These are phyloP conservation scores for Monosporascus sp. DNA, from an alignment of 2,329 filamentous ascomycete species.

Conservation along the genomic window DNA sequence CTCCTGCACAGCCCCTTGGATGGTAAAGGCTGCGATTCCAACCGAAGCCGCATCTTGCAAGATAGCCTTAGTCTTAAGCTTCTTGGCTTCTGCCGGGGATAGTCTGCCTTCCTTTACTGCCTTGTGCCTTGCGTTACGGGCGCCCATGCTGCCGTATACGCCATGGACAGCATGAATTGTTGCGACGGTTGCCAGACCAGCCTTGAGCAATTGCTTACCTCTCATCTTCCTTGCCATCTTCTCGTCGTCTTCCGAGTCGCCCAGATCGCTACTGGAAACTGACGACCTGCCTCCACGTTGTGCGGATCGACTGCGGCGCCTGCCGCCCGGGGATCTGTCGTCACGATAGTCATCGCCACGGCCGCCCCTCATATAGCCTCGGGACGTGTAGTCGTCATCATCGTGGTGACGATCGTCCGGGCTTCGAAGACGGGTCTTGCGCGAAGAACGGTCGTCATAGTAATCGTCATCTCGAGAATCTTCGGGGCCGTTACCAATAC, in stretches of 20 bases:
- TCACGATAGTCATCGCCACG: slow-evolving; percentile 37
- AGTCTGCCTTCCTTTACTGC: slow-evolving; percentile 50
- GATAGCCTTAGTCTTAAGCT: slow-evolving; percentile 51
- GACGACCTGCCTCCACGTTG: slow-evolving; percentile 37
- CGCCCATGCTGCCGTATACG: slow-evolving; percentile 54
- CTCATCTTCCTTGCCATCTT: slow-evolving; percentile 50
- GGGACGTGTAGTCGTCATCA: slow-evolving; percentile 23
- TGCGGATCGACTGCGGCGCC: slow-evolving; percentile 32
- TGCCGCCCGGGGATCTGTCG: slow-evolving; percentile 35
- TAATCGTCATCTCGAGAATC: slow-evolving; percentile 40
- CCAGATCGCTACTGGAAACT: slow-evolving; percentile 48
- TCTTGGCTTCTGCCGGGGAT: slow-evolving; percentile 45
- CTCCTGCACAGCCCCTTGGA: slow-evolving; percentile 51
- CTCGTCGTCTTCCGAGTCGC: slow-evolving; percentile 53
- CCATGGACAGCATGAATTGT: slow-evolving; percentile 56
- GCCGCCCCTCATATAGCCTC: slow-evolving; percentile 31
- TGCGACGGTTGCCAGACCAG: slow-evolving; percentile 51
- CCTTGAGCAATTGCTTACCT: slow-evolving; percentile 57
- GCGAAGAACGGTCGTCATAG: slow-evolving; percentile 32
- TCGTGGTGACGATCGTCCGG: slow-evolving; percentile 18
- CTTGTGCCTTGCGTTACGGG: slow-evolving; percentile 45
- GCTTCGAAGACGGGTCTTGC: slow-evolving; percentile 26
- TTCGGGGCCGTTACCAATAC: slow-evolving; percentile 47
- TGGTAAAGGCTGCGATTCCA: slow-evolving; percentile 51
- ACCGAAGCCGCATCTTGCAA: slow-evolving; percentile 55